Base-by-base conservation (phyloP, 108 stramenopile genomes). In the Nitzschia sp. region DNA sequence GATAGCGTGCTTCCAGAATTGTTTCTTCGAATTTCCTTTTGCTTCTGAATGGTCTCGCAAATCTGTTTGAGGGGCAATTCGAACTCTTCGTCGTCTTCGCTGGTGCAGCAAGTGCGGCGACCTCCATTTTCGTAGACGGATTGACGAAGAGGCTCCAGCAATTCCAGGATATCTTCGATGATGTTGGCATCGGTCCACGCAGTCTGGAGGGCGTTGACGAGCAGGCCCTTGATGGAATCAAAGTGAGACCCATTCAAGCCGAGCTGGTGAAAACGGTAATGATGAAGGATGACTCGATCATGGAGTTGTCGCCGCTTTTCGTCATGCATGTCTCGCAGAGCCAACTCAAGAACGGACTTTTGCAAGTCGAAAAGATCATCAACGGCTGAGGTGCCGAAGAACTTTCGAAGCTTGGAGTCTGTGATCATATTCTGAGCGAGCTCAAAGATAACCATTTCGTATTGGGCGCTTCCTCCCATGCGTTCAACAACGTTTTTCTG, bases 401-500 rank as follows among this genome's bases (percentile, higher is more conserved):
- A 41, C 15, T 30, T n/a, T 3, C 36, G 6, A 9, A 60, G 38
- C 15, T 15, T 23, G 6, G 59, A 23, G 38, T 60, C 59, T 60
- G 35, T 35, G 11, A 22, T 9, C 13, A 41, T 21, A 2, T 15
- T 9, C 36, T 41, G n/a, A 22, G n/a, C 15, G 11, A 41, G 3
- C 13, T 23, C 6, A n/a, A 41, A 41, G 21, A 60, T 22, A 15
- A 22, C 36, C 21, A 35, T 21, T 3, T 60, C 36, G 28, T 28
- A 60, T 38, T 41, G 17, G 6, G 36, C 11, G 21, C 2, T 3
- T 35, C 59, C 59, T 6, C 59, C 59, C 34, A 60, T 60, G 13
- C 38, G 34, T 21, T 60, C 36, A 23, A 60, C 36, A 41, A 60
- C 22, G 36, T 60, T 60, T 6, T 50, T 30, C 28, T 64, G 47